phyloP scores from a whole-genome alignment of 2,329 filamentous ascomycete species.

The Colletotrichum higginsianum region DNA sequence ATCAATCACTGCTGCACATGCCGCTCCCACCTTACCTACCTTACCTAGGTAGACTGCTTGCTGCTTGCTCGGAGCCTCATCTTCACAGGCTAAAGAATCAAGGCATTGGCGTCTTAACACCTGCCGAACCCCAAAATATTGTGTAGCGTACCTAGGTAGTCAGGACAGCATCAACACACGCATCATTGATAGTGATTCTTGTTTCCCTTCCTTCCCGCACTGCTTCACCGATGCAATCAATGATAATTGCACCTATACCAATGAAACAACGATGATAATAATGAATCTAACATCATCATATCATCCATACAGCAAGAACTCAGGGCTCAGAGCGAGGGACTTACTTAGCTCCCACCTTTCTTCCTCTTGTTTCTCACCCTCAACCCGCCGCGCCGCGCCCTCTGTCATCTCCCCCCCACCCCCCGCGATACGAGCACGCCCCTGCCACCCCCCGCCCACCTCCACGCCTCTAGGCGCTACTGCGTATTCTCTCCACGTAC shows the following conservation, averaged over 20 bases:
- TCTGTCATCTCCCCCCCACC: constrained; percentile 26
- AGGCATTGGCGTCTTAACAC: constrained; percentile 2
- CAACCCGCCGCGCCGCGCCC: constrained; percentile 18
- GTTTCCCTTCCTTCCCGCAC: constrained; percentile 13
- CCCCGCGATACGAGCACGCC: constrained; percentile 38
- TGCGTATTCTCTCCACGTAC: constrained; percentile 42
- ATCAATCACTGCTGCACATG: neutral
- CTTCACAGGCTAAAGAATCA: neutral
- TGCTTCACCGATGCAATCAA: no score
- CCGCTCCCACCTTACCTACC: neutral
- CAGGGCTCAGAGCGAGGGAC: neutral
- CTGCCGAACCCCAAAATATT: constrained; percentile 2
- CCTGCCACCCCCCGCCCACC: constrained; percentile 41
- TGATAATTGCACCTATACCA: no score
- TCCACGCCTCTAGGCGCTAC: constrained; percentile 39
- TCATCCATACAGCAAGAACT: constrained; percentile 8
- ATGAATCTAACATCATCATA: constrained; percentile 9
- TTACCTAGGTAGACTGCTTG: neutral
- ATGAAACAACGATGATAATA: neutral
- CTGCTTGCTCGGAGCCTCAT: constrained; percentile 8
- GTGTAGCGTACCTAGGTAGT: neutral
- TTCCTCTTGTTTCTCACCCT: constrained; percentile 27
- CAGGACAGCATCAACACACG: neutral
- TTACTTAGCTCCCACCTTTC: neutral
- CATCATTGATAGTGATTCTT: neutral